A percentile compares a stretch with the other conserved stretches of the same genome.
phyloP scores from a whole-genome alignment of 306 rosid species.

The Hippophae gyantsensis region DNA sequence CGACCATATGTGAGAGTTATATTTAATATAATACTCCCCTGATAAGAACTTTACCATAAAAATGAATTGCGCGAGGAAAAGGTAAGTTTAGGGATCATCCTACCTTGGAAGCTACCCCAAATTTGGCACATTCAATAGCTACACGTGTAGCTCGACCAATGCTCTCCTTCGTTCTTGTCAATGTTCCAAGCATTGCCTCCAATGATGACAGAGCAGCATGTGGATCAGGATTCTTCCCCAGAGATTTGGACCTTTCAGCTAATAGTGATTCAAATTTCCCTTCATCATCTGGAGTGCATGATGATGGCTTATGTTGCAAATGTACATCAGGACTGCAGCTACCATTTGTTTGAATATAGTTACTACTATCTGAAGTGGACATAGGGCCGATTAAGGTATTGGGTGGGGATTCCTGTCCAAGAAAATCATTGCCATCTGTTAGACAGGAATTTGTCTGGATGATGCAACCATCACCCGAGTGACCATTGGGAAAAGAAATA shows the following conservation, averaged over 20 bases:
- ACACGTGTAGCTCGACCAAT: slow-evolving; percentile 92
- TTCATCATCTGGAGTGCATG: slow-evolving; percentile 26
- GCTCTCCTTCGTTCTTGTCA: slow-evolving; percentile 91
- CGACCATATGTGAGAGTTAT: too few species aligned
- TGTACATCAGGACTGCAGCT: slow-evolving; percentile 77
- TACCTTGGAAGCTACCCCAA: slow-evolving; percentile 83
- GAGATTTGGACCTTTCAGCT: slow-evolving; percentile 45
- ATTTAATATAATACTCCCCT: too few species aligned
- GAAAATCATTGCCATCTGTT: slow-evolving; percentile 57
- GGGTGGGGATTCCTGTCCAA: slow-evolving; percentile 55
- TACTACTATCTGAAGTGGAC: slow-evolving; percentile 67
- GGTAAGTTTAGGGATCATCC: neutral
- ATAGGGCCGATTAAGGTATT: slow-evolving; percentile 43
- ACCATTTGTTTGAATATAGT: slow-evolving; percentile 53
- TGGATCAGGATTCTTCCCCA: slow-evolving; percentile 54
- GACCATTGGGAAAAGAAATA: slow-evolving; percentile 43
- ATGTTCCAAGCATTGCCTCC: slow-evolving; percentile 66
- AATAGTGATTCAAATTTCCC: slow-evolving; percentile 36
- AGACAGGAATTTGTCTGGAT: slow-evolving; percentile 45
- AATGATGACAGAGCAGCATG: slow-evolving; percentile 67
- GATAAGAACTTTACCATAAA: too few species aligned
- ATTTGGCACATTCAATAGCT: slow-evolving; percentile 89
- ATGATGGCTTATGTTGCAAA: slow-evolving; percentile 37
- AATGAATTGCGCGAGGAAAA: too few species aligned
- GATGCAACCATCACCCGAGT: slow-evolving; percentile 30